phyloP scores from a whole-genome alignment of 148 eudicot species.

The Diospyros kaki region DNA sequence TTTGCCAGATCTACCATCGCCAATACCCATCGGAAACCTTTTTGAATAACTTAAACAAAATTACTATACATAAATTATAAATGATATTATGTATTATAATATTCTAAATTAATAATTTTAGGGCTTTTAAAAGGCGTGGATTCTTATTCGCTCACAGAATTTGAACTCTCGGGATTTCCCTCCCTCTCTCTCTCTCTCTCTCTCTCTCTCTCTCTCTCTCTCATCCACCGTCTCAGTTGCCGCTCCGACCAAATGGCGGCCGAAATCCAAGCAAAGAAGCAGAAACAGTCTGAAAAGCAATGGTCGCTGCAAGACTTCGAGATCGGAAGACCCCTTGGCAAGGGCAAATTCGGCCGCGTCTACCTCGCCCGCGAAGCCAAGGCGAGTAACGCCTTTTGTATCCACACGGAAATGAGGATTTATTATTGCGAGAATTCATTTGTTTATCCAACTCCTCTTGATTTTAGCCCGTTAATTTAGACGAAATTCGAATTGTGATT shows the following conservation, averaged over 20 bases:
- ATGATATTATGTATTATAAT: too few relatives aligned
- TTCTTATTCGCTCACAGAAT: neutral
- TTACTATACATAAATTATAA: too few relatives aligned
- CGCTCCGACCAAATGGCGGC: constrained; percentile 13
- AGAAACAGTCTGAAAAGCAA: constrained; percentile 24
- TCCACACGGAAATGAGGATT: neutral
- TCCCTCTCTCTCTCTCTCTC: neutral
- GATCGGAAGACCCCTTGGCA: constrained; percentile 85
- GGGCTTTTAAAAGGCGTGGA: too few relatives aligned
- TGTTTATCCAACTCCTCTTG: neutral
- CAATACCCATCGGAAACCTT: too few relatives aligned
- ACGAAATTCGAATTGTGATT: neutral
- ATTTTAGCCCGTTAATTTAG: neutral
- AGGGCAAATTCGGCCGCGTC: constrained; percentile 88
- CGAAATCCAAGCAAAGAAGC: constrained; percentile 5
- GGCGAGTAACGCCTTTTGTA: constrained; percentile 23
- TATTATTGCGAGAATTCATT: neutral
- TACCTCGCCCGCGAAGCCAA: constrained; percentile 81
- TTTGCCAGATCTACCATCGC: too few relatives aligned
- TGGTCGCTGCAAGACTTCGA: constrained; percentile 80
- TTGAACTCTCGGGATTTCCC: constrained; percentile 2
- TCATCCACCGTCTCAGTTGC: too few relatives aligned
- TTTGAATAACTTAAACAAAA: too few relatives aligned
- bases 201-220: neutral
- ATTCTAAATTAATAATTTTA: too few relatives aligned